A percentile compares a stretch with the other conserved stretches of the same genome.
Conservation (phyloP, 2,329 filamentous ascomycete species). For the Ophiostoma novo-ulmi region DNA sequence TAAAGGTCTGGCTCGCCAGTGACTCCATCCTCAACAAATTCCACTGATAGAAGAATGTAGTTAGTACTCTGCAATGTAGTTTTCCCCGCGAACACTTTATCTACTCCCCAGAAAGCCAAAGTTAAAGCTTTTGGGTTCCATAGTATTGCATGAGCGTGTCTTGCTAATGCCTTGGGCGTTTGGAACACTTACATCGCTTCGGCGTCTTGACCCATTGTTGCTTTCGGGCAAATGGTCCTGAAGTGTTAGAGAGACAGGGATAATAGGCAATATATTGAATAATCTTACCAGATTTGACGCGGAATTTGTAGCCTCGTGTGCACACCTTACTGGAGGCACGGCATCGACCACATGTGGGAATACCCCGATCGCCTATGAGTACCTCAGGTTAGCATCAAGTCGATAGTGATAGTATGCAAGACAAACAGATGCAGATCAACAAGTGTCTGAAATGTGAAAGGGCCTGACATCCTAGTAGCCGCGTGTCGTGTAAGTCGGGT, state of each 20-base stretch:
- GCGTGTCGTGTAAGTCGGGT: not conserved
- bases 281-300: conserved; percentile 30
- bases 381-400: not conserved
- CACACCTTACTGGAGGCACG: conserved; percentile 30
- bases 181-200: conserved; percentile 28
- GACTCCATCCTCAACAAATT: conserved; percentile 24
- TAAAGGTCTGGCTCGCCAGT: conserved; percentile 22
- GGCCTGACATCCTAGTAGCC: not conserved
- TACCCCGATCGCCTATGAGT: conserved; percentile 38
- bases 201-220: conserved; percentile 36
- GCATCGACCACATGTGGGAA: conserved; percentile 35
- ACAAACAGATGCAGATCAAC: not conserved
- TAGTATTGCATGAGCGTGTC: not conserved
- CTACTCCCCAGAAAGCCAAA: not conserved
- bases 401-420: not conserved
- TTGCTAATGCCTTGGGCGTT: not conserved
- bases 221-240: conserved; percentile 31
- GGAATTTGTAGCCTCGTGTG: conserved; percentile 35
- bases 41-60: conserved; percentile 16
- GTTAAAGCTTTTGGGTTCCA: too few relatives aligned
- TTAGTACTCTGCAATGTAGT: conserved; percentile 14
- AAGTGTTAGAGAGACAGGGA: not conserved
- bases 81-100: not conserved
- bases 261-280: not conserved
- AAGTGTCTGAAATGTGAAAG: not conserved